Evolutionary conservation across 768 basidiomycete species (phyloP).

Genomic region (Russula emetica): DNA sequence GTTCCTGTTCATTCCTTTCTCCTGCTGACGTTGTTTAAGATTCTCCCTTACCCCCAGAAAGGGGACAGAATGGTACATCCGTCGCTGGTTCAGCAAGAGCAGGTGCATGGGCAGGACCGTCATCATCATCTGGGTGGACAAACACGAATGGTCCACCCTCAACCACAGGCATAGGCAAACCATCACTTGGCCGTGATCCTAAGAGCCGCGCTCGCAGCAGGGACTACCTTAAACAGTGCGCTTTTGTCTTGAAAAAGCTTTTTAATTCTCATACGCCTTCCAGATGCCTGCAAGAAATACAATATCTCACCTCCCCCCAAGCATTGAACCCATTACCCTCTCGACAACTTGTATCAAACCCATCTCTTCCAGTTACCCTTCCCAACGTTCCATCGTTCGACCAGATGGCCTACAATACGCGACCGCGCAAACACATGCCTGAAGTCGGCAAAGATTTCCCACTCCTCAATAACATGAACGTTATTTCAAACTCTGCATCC

Average conservation of each 20-base stretch:
- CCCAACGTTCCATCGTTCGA: conserved; percentile 75
- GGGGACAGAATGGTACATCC: conserved; percentile 41
- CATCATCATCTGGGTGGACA: conserved; percentile 45
- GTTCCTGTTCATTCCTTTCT: conserved; percentile 15
- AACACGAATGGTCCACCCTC: conserved; percentile 44
- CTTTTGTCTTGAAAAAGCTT: conserved; percentile 85
- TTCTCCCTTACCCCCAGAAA: conserved; percentile 66
- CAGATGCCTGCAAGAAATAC: conserved; percentile 96
- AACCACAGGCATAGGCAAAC: conserved; percentile 50
- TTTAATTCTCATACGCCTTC: conserved; percentile 34
- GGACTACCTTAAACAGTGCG: conserved; percentile 95
- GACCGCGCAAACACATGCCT: conserved; percentile 75
- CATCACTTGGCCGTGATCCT: conserved; percentile 82
- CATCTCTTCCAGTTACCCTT: conserved; percentile 58
- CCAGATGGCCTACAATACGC: conserved; percentile 66
- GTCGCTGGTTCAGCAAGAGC: conserved; percentile 47
- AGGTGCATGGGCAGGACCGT: conserved; percentile 48
- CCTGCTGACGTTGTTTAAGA: conserved; percentile 42
- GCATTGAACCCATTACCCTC: conserved; percentile 96
- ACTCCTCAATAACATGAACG: conserved; percentile 55
- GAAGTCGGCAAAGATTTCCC: conserved; percentile 70
- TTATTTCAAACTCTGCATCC: conserved; percentile 48
- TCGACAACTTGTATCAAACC: conserved; percentile 67
- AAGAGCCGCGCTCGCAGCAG: conserved; percentile 91
- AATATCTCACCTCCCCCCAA: conserved; percentile 93